phyloP scores from a whole-genome alignment of 345 rosid genomes.

The Erodium maritimum region DNA sequence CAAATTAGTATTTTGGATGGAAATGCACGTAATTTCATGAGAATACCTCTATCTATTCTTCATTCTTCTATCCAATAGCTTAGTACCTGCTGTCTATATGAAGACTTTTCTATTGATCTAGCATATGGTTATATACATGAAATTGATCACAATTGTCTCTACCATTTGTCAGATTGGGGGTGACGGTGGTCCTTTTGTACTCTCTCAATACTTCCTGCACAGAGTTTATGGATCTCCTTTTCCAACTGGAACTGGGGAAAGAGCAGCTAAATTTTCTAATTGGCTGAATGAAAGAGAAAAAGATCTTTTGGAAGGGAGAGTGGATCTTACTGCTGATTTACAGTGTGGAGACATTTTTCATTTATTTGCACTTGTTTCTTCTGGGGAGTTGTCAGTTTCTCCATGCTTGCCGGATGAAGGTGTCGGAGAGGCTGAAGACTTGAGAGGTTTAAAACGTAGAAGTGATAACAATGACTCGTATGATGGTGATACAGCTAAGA shows the following conservation, averaged over 20 bases:
- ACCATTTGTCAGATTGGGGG: conserved; percentile 69
- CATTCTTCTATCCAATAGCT: no score
- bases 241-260: conserved; percentile 68
- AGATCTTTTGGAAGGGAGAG: conserved; percentile 40
- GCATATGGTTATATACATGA: not conserved
- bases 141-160: conserved; percentile 5
- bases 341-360: conserved; percentile 86
- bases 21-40: no score
- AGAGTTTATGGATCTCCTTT: conserved; percentile 61
- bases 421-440: conserved; percentile 85
- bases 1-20: no score
- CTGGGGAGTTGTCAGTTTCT: conserved; percentile 61
- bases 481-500: conserved; percentile 44
- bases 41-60: no score
- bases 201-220: conserved; percentile 73
- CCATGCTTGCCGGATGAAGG: conserved; percentile 75
- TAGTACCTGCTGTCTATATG: no score
- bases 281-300: conserved; percentile 56
- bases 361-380: conserved; percentile 59
- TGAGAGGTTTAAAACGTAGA: conserved; percentile 62
- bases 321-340: conserved; percentile 54
- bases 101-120: not conserved
- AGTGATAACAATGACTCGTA: conserved; percentile 45
- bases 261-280: conserved; percentile 62
- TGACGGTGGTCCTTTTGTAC: conserved; percentile 55